Percentiles rank a stretch among this genome's conserved stretches.
Evolutionary conservation across 441 rosid genomes (phyloP).

Genomic region (Theobroma grandiflorum): DNA sequence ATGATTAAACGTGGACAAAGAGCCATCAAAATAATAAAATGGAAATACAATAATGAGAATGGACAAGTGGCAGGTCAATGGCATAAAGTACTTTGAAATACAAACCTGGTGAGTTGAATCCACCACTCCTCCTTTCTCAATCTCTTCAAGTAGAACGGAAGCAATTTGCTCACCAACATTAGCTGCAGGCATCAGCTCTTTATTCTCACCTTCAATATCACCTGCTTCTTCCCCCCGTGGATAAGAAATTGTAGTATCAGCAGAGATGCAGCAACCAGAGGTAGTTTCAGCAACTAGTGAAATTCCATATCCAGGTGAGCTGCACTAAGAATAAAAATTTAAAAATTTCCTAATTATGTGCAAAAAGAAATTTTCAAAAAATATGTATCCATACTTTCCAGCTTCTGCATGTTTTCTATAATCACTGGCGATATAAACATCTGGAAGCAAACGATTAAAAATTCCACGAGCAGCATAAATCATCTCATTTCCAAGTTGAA

Average conservation of each 20-base stretch:
- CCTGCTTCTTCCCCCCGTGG: constrained; percentile 47
- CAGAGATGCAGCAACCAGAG: constrained; percentile 81
- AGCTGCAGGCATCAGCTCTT: constrained; percentile 66
- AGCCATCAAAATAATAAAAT: neutral
- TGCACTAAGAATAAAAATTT: constrained; percentile 39
- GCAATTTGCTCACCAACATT: constrained; percentile 82
- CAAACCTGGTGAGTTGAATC: constrained; percentile 92
- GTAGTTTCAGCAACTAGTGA: constrained; percentile 92
- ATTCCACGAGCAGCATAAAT: constrained; percentile 88
- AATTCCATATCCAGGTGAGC: constrained; percentile 93
- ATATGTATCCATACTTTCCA: constrained; percentile 70
- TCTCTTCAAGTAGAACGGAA: constrained; percentile 79
- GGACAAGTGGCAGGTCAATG: neutral
- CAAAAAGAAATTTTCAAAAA: neutral
- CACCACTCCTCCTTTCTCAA: constrained; percentile 93
- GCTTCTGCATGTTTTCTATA: constrained; percentile 74
- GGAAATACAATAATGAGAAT: neutral
- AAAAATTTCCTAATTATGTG: neutral
- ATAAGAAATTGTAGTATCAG: constrained; percentile 72
- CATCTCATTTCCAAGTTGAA: constrained; percentile 83
- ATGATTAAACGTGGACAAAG: neutral
- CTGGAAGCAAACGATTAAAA: constrained; percentile 82
- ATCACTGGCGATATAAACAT: constrained; percentile 80
- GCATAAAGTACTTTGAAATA: neutral
- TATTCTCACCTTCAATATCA: constrained; percentile 63